These are phyloP conservation scores for Apiospora koreana DNA, from an alignment of 2,329 filamentous ascomycete genomes.

Conservation along the genomic window DNA sequence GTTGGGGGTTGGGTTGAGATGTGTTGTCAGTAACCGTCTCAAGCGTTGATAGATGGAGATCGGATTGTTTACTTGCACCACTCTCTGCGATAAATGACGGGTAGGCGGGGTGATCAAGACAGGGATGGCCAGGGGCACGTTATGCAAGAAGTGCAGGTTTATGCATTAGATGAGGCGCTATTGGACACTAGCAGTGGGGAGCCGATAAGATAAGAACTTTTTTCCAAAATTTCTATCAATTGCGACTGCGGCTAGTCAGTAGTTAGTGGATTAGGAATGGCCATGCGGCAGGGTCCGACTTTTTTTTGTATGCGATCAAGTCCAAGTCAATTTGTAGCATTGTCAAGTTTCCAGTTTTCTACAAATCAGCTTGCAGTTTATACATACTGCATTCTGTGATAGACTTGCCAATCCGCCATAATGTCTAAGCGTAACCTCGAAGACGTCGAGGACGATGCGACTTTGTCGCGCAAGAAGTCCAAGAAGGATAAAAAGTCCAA, in stretches of 20 bases:
- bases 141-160: not conserved
- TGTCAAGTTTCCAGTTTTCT: not conserved
- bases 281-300: constrained; percentile 5
- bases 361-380: constrained; percentile 4
- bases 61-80: constrained; percentile 11
- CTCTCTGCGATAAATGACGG: not conserved
- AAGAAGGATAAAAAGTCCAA: constrained; percentile 39
- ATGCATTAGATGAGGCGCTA: not conserved
- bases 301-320: constrained; percentile 6
- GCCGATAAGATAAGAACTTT: constrained; percentile 12
- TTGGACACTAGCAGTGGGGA: not conserved
- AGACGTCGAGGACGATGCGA: constrained; percentile 30
- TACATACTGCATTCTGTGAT: not conserved
- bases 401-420: constrained; percentile 7
- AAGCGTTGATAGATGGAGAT: not conserved
- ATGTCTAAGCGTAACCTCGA: constrained; percentile 36
- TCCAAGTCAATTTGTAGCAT: not conserved
- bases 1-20: too few species aligned
- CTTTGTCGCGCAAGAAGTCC: constrained; percentile 40
- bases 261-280: not conserved
- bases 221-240: constrained; percentile 11
- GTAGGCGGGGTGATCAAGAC: constrained; percentile 7
- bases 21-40: not conserved
- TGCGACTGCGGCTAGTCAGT: not conserved
- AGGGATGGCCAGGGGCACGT: not conserved